These are phyloP conservation scores for Monilinia vaccinii-corymbosi DNA, from an alignment of 2,329 filamentous ascomycete species.

Conservation along the genomic window DNA sequence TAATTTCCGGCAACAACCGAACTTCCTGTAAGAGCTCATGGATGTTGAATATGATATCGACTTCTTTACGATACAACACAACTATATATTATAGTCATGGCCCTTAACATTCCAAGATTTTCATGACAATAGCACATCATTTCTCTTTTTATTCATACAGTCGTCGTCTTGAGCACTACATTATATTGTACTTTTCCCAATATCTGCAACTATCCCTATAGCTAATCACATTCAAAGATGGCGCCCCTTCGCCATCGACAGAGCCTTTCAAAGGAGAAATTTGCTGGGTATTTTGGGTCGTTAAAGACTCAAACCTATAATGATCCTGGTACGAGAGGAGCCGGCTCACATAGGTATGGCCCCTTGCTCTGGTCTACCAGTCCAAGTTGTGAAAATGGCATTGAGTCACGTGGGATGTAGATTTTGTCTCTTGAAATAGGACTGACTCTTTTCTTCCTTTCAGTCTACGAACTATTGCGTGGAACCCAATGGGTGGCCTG, in stretches of 20 bases:
- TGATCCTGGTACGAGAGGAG: constrained; percentile 46
- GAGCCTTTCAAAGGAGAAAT: constrained; percentile 59
- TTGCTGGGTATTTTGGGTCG: constrained; percentile 55
- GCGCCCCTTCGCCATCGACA: constrained; percentile 36
- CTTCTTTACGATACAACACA: neutral
- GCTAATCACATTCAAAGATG: constrained; percentile 13
- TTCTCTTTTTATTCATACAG: neutral
- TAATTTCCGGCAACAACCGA: neutral
- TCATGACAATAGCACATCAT: neutral
- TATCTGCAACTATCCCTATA: too few species aligned
- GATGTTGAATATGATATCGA: neutral
- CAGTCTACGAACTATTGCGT: constrained; percentile 72
- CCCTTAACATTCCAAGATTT: neutral
- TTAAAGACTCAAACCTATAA: constrained; percentile 65
- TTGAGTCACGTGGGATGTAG: neutral
- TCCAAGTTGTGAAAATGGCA: neutral
- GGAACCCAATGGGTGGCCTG: constrained; percentile 77
- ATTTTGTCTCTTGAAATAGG: neutral
- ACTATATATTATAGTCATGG: neutral
- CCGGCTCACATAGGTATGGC: constrained; percentile 47
- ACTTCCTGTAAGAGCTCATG: neutral
- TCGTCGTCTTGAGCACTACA: neutral
- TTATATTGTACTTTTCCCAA: neutral
- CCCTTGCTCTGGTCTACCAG: neutral
- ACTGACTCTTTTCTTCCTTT: neutral